Conservation (phyloP, 148 eudicot species). For the Beta vulgaris region DNA sequence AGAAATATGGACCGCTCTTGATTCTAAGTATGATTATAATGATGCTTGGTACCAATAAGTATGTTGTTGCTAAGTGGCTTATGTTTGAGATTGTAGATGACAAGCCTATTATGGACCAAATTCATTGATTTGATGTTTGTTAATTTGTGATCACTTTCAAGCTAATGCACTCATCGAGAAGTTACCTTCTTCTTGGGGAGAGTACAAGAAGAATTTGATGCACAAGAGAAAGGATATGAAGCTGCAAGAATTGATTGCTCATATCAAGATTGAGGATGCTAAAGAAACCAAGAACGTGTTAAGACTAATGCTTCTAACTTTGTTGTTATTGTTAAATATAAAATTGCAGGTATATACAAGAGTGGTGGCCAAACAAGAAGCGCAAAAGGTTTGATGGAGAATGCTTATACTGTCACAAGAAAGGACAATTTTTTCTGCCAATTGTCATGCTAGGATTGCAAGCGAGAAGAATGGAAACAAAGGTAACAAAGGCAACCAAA, state of each 20-base stretch:
- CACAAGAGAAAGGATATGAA: background rate
- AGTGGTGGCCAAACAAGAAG: too few species aligned
- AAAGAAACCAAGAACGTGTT: background rate
- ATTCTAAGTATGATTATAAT: background rate
- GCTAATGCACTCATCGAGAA: conserved; percentile 7
- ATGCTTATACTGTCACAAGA: background rate
- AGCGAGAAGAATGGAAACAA: background rate
- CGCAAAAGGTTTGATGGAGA: background rate
- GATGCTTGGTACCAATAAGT: conserved; percentile 1
- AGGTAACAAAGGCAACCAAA: background rate
- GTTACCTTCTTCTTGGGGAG: background rate
- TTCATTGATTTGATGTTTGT: background rate
- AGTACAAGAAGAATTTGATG: background rate
- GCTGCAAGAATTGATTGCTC: background rate
- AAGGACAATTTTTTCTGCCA: background rate
- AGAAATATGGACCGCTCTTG: background rate
- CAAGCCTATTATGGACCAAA: background rate
- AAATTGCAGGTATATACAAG: background rate
- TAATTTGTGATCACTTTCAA: background rate
- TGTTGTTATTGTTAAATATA: background rate
- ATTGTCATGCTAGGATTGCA: background rate
- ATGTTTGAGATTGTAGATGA: background rate
- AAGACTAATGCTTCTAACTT: background rate
- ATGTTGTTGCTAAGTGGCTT: background rate
- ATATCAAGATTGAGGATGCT: background rate